Conservation (phyloP, 2,329 filamentous ascomycete species). For the Cladophialophora immunda region DNA sequence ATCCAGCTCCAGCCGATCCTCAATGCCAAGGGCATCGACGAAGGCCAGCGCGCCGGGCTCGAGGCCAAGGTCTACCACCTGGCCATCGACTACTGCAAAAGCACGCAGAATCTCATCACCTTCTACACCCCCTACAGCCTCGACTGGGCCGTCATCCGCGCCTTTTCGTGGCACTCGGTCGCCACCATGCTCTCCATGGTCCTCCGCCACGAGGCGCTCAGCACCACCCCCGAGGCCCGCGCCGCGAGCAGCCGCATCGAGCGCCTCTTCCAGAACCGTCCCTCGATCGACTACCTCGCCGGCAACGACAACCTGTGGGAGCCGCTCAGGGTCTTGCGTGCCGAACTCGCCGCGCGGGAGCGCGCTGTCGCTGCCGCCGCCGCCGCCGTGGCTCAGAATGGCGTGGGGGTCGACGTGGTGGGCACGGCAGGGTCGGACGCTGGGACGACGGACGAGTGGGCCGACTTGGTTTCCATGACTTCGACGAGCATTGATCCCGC, state of each 20-base stretch:
- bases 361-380: too few species aligned
- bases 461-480: constrained; percentile 20
- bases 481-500: constrained; percentile 21
- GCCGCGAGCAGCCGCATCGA: constrained; percentile 20
- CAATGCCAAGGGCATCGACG: constrained; percentile 14
- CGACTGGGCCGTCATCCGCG: constrained; percentile 23
- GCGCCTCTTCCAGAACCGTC: constrained; percentile 18
- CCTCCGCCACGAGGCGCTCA: constrained; percentile 25
- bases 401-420: neutral
- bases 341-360: constrained; percentile 20
- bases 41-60: constrained; percentile 10
- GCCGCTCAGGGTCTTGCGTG: constrained; percentile 17
- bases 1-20: constrained; percentile 23
- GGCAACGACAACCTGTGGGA: constrained; percentile 26
- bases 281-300: constrained; percentile 22
- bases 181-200: constrained; percentile 27
- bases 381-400: neutral
- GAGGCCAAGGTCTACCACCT: constrained; percentile 22
- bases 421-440: neutral
- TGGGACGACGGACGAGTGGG: neutral
- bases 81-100: constrained; percentile 26
- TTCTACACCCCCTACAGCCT: constrained; percentile 25
- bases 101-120: constrained; percentile 3
- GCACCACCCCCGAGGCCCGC: constrained; percentile 18
- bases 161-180: constrained; percentile 29